Evolutionary conservation across 2,329 filamentous ascomycete genomes (phyloP).

Genomic region (Monosporascus sp.): DNA sequence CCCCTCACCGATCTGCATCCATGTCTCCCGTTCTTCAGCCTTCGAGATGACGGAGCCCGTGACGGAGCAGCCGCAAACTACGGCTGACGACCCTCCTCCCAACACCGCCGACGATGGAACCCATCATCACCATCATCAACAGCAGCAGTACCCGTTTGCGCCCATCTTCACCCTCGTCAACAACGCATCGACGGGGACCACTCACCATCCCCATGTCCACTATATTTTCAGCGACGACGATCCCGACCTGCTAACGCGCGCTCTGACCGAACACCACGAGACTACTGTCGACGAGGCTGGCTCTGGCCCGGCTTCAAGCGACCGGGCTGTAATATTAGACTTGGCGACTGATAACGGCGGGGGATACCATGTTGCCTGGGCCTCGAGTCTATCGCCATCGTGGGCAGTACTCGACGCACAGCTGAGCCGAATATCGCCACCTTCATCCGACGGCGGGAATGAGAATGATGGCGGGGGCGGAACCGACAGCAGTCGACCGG

Average conservation of each 20-base stretch:
- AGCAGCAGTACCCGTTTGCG: slow-evolving; percentile 47
- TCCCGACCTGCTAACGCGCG: slow-evolving; percentile 65
- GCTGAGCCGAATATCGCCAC: slow-evolving; percentile 36
- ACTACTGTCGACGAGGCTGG: slow-evolving; percentile 21
- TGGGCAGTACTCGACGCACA: slow-evolving; percentile 58
- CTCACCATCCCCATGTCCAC: slow-evolving; percentile 79
- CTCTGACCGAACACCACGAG: slow-evolving; percentile 45
- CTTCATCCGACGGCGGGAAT: slow-evolving; percentile 24
- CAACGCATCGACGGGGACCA: slow-evolving; percentile 66
- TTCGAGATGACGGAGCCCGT: slow-evolving; percentile 24
- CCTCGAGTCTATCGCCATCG: slow-evolving; percentile 65
- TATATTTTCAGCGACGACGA: slow-evolving; percentile 96
- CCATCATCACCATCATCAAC: slow-evolving; percentile 1
- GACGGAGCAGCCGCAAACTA: slow-evolving; percentile 7
- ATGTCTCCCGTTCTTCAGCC: slow-evolving; percentile 13
- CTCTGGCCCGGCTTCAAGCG: slow-evolving; percentile 19
- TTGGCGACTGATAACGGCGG: slow-evolving; percentile 37
- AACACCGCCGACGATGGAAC: slow-evolving; percentile 1
- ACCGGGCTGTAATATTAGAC: slow-evolving; percentile 53
- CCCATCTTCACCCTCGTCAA: slow-evolving; percentile 84
- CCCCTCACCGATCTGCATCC: slow-evolving; percentile 11
- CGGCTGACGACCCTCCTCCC: neutral
- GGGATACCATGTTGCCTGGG: slow-evolving; percentile 55
- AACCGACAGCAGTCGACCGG: slow-evolving; percentile 24
- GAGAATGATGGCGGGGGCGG: slow-evolving; percentile 30